Evolutionary conservation across 2,329 filamentous ascomycete genomes (phyloP).

Genomic region (Epicoccum nigrum): DNA sequence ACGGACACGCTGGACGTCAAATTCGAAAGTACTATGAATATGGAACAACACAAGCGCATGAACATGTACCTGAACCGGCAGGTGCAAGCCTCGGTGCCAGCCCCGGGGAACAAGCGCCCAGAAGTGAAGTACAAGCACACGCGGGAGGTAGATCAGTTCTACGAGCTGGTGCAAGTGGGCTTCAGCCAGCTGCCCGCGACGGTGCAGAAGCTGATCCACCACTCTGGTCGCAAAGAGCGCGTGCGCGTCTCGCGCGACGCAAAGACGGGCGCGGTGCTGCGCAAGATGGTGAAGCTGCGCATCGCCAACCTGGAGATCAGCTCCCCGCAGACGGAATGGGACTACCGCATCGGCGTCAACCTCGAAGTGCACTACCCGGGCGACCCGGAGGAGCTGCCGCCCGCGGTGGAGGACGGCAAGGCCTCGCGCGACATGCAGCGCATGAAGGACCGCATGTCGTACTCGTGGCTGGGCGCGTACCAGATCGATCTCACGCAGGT

Average conservation of each 20-base stretch:
- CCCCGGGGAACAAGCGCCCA: conserved; percentile 54
- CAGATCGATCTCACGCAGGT: conserved; percentile 95
- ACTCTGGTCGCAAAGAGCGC: conserved; percentile 23
- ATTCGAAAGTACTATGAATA: conserved; percentile 90
- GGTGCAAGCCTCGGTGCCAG: conserved; percentile 60
- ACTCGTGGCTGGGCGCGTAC: conserved; percentile 79
- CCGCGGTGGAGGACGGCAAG: conserved; percentile 51
- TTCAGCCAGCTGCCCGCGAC: conserved; percentile 53
- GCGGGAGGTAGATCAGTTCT: conserved; percentile 83
- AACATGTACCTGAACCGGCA: conserved; percentile 83
- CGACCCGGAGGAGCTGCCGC: conserved; percentile 57
- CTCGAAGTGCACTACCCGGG: conserved; percentile 83
- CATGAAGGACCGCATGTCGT: conserved; percentile 89
- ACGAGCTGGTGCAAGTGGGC: conserved; percentile 59
- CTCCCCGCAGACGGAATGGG: conserved; percentile 76
- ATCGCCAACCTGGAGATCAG: conserved; percentile 86
- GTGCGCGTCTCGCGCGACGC: conserved; percentile 73
- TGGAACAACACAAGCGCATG: conserved; percentile 84
- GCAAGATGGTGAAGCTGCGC: conserved; percentile 90
- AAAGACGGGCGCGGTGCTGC: conserved; percentile 70
- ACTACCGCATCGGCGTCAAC: conserved; percentile 93
- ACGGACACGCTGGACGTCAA: conserved; percentile 31
- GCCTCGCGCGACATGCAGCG: conserved; percentile 60
- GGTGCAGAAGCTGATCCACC: conserved; percentile 62
- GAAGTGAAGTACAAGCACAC: conserved; percentile 81